Base-by-base conservation (phyloP, 1,284 basidiomycete genomes). In the Fomitopsis schrenkii region DNA sequence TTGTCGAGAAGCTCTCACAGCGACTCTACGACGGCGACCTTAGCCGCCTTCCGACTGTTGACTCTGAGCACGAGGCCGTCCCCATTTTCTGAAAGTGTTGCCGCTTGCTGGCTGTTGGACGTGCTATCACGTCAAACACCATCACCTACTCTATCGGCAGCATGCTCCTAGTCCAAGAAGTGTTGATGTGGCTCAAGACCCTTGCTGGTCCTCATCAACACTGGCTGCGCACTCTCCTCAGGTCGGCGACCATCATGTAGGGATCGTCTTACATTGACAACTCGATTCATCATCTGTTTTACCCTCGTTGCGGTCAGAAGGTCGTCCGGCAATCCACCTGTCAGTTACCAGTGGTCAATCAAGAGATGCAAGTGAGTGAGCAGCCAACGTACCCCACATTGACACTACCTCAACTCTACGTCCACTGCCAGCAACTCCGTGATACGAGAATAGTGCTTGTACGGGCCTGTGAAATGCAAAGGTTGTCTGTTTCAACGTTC, bases 201-300 rank as follows among this genome's bases (percentile, higher is more conserved):
- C 82, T 99, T 59, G 93, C 93, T 58, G 97, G 96, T 28, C 77
- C 86, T 50, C 78, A 88, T 64, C 82, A 95, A 63, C 86, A 80
- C 73, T 98, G 97, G 97, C 81, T 97, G 56, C 84, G 90, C 57
- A 97, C 97, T 15, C 83, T 97, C 57, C 77, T 97, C 62, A 87
- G 88, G 6, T 91, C 92, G 28, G 80, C 85, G 59, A 95, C 87
- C 65, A 85, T 98, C 65, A 88, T 96, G 26, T 95, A 94, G 73
- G 95, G 93, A 50, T 80, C 81, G 3, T 83, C 85, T 5, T 97
- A 95, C 76, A 79, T 96, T 65, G 87, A 94, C 73, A 98, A 98
- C 76, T 94, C 95, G 53, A 82, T 98, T 71, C 86, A 90, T 69
- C 90, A 95, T 60, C 81, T 97, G 59, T 91, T 98, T 63, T 82